A percentile compares a stretch with the other conserved stretches of the same genome.
Conservation (phyloP, 768 basidiomycete species). For the Rhodotorula toruloides region DNA sequence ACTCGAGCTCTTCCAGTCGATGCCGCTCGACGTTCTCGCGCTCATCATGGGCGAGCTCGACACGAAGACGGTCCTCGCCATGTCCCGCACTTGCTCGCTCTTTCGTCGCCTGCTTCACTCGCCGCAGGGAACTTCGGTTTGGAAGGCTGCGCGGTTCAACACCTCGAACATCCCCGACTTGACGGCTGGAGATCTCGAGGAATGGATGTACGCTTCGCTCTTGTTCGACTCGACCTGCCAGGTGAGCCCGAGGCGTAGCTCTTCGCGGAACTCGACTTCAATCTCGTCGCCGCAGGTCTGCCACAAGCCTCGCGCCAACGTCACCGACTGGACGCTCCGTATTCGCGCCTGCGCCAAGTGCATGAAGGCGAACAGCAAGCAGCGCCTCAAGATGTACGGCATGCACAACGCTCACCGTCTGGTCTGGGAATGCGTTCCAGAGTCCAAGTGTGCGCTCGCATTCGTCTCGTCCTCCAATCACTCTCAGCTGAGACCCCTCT, state of each 20-base stretch:
- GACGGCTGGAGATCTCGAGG: not conserved
- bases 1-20: conserved; percentile 8
- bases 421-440: not conserved
- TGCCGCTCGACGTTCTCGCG: conserved; percentile 20
- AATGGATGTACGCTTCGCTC: conserved; percentile 23
- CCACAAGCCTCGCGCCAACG: conserved; percentile 1
- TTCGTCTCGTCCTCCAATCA: not conserved
- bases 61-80: conserved; percentile 19
- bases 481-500: not conserved
- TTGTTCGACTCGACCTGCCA: conserved; percentile 19
- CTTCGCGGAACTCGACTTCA: rapidly evolving
- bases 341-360: conserved; percentile 16
- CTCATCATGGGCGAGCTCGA: conserved; percentile 10
- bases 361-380: conserved; percentile 1
- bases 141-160: conserved; percentile 11
- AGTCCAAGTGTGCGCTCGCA: not conserved
- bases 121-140: not conserved
- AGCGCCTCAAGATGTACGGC: not conserved
- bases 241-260: not conserved
- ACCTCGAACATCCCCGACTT: conserved; percentile 5
- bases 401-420: not conserved
- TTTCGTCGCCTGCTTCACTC: conserved; percentile 15
- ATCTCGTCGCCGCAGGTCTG: not conserved
- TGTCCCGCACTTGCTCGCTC: conserved; percentile 16
- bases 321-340: conserved; percentile 3